phyloP scores from a whole-genome alignment of 805 yeast species.

The Ogataea chonburiensis region DNA sequence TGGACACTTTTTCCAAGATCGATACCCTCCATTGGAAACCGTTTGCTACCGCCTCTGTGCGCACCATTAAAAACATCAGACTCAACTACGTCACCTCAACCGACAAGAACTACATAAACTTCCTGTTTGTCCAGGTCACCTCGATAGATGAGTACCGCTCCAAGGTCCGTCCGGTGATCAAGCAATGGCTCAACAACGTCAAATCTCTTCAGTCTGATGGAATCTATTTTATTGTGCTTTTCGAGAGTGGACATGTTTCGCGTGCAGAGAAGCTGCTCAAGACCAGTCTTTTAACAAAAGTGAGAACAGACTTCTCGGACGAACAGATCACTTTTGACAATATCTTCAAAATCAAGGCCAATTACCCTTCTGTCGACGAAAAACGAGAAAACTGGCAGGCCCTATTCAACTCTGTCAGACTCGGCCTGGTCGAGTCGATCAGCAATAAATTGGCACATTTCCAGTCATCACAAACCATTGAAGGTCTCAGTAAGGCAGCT shows the following conservation, averaged over 20 bases:
- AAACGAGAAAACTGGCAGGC: constrained; percentile 52
- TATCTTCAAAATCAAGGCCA: constrained; percentile 41
- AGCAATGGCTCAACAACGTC: constrained; percentile 67
- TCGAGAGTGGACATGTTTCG: constrained; percentile 32
- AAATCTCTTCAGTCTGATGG: constrained; percentile 53
- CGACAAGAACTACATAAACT: constrained; percentile 44
- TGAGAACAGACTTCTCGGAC: constrained; percentile 32
- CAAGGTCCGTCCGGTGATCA: constrained; percentile 76
- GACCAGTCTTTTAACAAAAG: constrained; percentile 32
- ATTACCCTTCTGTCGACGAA: constrained; percentile 36
- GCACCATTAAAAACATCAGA: constrained; percentile 61
- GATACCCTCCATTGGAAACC: constrained; percentile 71
- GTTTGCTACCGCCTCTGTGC: constrained; percentile 48
- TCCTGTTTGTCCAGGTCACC: constrained; percentile 67
- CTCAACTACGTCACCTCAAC: constrained; percentile 55
- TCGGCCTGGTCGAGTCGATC: constrained; percentile 53
- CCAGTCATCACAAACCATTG: constrained; percentile 25
- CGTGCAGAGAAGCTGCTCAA: constrained; percentile 29
- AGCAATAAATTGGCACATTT: constrained; percentile 43
- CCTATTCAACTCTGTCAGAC: constrained; percentile 44
- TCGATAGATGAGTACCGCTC: constrained; percentile 72
- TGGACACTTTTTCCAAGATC: constrained; percentile 51
- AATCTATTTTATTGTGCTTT: constrained; percentile 50
- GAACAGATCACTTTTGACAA: constrained; percentile 32
- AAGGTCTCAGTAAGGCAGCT: constrained; percentile 32